Percentiles rank a stretch among this genome's conserved stretches.
phyloP scores from a whole-genome alignment of 2,329 filamentous ascomycete genomes.

The Proliferodiscus dingleyae region DNA sequence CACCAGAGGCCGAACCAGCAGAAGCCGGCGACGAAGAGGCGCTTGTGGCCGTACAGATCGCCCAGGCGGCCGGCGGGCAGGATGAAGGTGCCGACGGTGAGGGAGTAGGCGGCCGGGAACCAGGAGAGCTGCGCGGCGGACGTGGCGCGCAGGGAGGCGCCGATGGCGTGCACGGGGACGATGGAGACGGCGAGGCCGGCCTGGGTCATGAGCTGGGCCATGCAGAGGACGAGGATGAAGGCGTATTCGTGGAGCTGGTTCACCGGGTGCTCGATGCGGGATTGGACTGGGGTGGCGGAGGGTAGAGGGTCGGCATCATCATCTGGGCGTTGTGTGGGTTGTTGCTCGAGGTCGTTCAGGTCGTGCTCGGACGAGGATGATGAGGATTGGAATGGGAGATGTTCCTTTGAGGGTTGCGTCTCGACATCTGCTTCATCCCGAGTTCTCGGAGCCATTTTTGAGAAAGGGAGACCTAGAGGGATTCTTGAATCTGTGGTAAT shows the following conservation, averaged over 20 bases:
- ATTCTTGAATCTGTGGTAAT: too few relatives aligned
- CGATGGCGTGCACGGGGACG: constrained; percentile 41
- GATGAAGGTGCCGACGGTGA: constrained; percentile 54
- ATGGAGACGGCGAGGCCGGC: constrained; percentile 33
- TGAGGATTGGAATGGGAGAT: too few relatives aligned
- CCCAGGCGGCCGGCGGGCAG: constrained; percentile 52
- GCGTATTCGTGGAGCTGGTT: constrained; percentile 29
- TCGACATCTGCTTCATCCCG: too few relatives aligned
- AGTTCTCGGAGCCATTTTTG: too few relatives aligned
- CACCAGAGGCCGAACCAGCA: constrained; percentile 16
- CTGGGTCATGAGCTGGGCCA: constrained; percentile 42
- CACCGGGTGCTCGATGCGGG: too few relatives aligned
- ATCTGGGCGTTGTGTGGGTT: too few relatives aligned
- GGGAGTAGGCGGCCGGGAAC: constrained; percentile 53
- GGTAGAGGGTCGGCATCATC: too few relatives aligned
- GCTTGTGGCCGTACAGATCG: constrained; percentile 53
- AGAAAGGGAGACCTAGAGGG: too few relatives aligned
- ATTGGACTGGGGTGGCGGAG: too few relatives aligned
- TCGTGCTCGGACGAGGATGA: too few relatives aligned
- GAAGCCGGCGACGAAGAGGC: constrained; percentile 46
- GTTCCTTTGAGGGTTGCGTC: too few relatives aligned
- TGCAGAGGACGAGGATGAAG: constrained; percentile 40
- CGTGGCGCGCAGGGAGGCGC: constrained; percentile 40
- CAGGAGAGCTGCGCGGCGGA: constrained; percentile 45
- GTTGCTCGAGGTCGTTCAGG: too few relatives aligned